Evolutionary conservation across 441 rosid genomes (phyloP).

Genomic region (Populus hybrid): DNA sequence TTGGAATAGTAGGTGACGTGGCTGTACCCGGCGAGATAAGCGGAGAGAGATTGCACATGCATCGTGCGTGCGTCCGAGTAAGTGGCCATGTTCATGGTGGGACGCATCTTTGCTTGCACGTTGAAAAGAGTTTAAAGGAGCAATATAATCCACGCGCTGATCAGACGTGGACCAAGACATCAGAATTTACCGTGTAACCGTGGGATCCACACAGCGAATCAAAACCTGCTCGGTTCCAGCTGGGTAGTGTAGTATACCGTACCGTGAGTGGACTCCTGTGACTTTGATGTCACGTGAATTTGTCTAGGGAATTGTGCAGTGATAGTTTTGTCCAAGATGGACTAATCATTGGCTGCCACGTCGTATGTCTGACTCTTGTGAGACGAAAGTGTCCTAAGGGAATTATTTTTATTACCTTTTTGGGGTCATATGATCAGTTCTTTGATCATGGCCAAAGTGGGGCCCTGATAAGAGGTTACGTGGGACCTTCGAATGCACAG

Average conservation of each 20-base stretch:
- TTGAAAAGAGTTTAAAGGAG: slow-evolving; percentile 13
- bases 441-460: slow-evolving; percentile 6
- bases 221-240: slow-evolving; percentile 32
- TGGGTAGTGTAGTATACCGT: slow-evolving; percentile 4
- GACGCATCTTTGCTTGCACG: slow-evolving; percentile 43
- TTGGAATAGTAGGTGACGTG: slow-evolving; percentile 8
- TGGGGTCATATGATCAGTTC: not conserved
- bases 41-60: slow-evolving; percentile 54
- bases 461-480: not conserved
- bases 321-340: not conserved
- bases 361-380: not conserved
- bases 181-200: slow-evolving; percentile 17
- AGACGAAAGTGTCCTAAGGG: not conserved
- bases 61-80: slow-evolving; percentile 57
- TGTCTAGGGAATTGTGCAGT: slow-evolving; percentile 36
- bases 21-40: slow-evolving; percentile 25
- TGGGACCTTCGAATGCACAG: slow-evolving; percentile 6
- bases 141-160: slow-evolving; percentile 12
- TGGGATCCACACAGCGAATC: slow-evolving; percentile 42
- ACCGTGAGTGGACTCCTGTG: not conserved
- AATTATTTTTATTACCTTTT: slow-evolving; percentile 5
- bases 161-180: slow-evolving; percentile 28
- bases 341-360: slow-evolving; percentile 29
- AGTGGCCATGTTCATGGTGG: slow-evolving; percentile 45
- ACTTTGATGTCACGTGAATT: slow-evolving; percentile 46